Base-by-base conservation (phyloP, 805 yeast genomes). In the Barnettozyma botsteinii region DNA sequence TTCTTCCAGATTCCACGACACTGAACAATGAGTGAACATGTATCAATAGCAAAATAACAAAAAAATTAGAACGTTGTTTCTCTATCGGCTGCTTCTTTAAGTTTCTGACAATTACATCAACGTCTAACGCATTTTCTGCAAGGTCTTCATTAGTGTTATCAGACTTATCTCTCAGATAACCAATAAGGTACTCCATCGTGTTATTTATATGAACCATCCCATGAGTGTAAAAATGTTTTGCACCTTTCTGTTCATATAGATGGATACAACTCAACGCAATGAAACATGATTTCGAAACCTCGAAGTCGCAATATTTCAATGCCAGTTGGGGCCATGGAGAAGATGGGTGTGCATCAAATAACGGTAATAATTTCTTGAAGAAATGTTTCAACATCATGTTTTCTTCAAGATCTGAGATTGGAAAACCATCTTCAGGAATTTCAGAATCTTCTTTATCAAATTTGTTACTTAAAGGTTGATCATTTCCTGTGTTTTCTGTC, bases 301-400 rank as follows among this genome's bases (percentile, higher is more conserved):
- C 77, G 46, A 72, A 67, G 49, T 75, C 78, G 48, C 81, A 75
- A 50, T 75, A 75, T 37, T 70, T 67, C 44, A 76, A 59, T 31
- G 79, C 78, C 41, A 76, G 53, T 42, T 74, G 75, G 0, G 81
- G 81, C 80, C 80, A 74, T 4, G 81, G 81, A 1, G 78, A 64
- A 31, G 72, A 70, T 0, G 81, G 81, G 50, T 76, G 80, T 0
- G 79, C 78, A 57, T 76, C 81, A 25, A 75, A 54, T 30, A 75
- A 50, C 2, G 77, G 79, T 6, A 76, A 55, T 27, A 76, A 59
- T 43, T 72, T 69, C 47, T 72, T 70, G 54, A 75, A 76, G 49
- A 75, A 76, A 53, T 76, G 81, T 45, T 68, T 70, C 42, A 76
- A 49, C 67, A 76, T 71, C 64, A 66, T 68, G 41, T 72, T 73